Evolutionary conservation across 169 alveolate species (phyloP), one percentile per base, ranked within the genome.

Genomic region (Perkinsus chesapeaki): DNA sequence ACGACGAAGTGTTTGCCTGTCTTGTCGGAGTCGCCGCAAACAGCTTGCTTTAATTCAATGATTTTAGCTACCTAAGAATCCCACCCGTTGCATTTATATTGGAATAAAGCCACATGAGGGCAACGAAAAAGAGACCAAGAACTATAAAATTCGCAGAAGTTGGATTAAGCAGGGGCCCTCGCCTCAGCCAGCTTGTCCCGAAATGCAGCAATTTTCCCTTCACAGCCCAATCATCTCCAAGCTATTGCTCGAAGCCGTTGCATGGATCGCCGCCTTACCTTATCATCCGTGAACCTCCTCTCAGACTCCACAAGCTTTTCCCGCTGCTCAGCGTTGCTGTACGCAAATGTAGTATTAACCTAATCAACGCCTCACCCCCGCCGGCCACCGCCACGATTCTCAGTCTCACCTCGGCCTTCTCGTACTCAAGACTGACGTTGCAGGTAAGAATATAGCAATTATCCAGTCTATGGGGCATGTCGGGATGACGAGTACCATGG

Each of bases 401-500:
- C n/a, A n/a, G 93, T 39, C 95, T 95, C 19, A 97, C 99, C 96
- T 99, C 99, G 91, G 99, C 98, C 96, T 98, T 98, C 96, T 99
- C 99, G 96, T 99, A 99, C 96, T 99, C 99, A 92, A 99, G 97
- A 39, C 99, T 97, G 39, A 99, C 99, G 96, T 99, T 99, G 94
- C 98, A 97, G 48, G 99, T 98, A 93, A 99, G 97, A 36, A 99
- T 98, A 96, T 97, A 99, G 94, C 99, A 98, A 95, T 98, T 99
- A 95, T 98, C 98, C 48, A 99, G 97, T 92, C 96, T 96, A 95
- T 98, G 98, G n/a, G 99, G 99, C 99, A 99, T 99, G 93, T 98
- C 99, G 73, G 99, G 99, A 95, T 99, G 99, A 73, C 99, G 95
- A 20, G 99, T 97, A 19, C 99, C 99, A 96, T 99, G 99, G 96